Evolutionary conservation across 768 basidiomycete species (phyloP).

Genomic region (Pholiota molesta): DNA sequence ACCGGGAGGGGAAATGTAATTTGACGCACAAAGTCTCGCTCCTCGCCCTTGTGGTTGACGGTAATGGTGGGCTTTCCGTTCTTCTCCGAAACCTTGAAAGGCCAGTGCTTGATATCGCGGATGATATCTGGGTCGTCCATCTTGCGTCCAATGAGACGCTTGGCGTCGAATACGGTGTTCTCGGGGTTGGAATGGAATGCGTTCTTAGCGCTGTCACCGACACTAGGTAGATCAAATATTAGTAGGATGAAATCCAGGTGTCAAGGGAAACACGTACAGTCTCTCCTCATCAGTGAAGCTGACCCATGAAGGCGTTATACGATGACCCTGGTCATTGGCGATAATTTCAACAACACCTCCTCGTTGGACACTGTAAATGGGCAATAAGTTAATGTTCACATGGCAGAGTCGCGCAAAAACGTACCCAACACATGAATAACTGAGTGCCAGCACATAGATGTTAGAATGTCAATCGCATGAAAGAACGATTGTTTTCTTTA

Average conservation of each 20-base stretch:
- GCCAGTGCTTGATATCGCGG: conserved; percentile 90
- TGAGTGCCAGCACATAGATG: conserved; percentile 33
- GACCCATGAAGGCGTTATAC: conserved; percentile 90
- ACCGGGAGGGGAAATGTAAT: background rate
- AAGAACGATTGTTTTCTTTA: background rate
- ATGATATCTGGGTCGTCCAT: conserved; percentile 79
- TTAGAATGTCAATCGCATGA: conserved; percentile 19
- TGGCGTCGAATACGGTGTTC: conserved; percentile 97
- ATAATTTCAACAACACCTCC: conserved; percentile 89
- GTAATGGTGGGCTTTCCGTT: conserved; percentile 79
- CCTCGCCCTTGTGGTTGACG: conserved; percentile 78
- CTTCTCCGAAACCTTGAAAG: conserved; percentile 81
- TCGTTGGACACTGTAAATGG: conserved; percentile 66
- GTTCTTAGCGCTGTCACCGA: conserved; percentile 97
- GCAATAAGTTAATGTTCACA: background rate
- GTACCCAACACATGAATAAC: conserved; percentile 96
- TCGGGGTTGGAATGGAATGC: conserved; percentile 88
- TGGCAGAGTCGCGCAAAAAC: conserved; percentile 27
- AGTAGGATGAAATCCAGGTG: background rate
- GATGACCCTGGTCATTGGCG: conserved; percentile 88
- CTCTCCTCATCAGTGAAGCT: conserved; percentile 80
- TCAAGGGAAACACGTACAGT: conserved; percentile 43
- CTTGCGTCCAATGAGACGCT: conserved; percentile 91
- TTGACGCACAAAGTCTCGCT: conserved; percentile 77
- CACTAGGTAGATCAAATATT: conserved; percentile 40